Evolutionary conservation across 495 filamentous ascomycete species (phyloP).

Genomic region (Articulospora tetracladia): DNA sequence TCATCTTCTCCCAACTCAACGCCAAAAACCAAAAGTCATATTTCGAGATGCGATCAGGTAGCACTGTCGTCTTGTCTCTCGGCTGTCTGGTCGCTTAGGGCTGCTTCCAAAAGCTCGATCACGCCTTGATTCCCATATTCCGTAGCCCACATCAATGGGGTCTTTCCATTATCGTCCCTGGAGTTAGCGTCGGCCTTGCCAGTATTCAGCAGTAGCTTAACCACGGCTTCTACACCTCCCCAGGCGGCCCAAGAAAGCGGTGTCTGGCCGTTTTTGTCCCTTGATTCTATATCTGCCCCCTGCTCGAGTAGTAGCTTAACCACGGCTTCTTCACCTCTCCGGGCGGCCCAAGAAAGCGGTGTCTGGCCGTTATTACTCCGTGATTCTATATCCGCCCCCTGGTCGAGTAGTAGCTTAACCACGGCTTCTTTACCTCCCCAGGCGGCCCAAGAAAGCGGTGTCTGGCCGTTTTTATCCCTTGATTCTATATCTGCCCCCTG

Average conservation of each 20-base stretch:
- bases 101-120: too few species aligned
- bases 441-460: too few species aligned
- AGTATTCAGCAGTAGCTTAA: neutral
- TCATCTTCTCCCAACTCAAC: too few species aligned
- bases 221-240: neutral
- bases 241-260: neutral
- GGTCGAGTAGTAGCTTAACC: too few species aligned
- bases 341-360: neutral
- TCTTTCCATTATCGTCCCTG: constrained; percentile 9
- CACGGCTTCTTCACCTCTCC: neutral
- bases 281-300: neutral
- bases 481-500: neutral
- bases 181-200: constrained; percentile 8
- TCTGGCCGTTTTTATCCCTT: too few species aligned
- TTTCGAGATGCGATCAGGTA: too few species aligned
- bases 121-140: too few species aligned
- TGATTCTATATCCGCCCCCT: neutral
- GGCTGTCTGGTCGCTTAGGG: too few species aligned
- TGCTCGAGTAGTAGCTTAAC: neutral
- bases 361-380: neutral
- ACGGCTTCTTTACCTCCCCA: too few species aligned
- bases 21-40: too few species aligned
- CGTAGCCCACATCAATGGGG: neutral
- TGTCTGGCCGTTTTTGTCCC: neutral
- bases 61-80: too few species aligned